Base-by-base conservation (phyloP, 169 alveolate genomes). In the Babesia sp. region DNA sequence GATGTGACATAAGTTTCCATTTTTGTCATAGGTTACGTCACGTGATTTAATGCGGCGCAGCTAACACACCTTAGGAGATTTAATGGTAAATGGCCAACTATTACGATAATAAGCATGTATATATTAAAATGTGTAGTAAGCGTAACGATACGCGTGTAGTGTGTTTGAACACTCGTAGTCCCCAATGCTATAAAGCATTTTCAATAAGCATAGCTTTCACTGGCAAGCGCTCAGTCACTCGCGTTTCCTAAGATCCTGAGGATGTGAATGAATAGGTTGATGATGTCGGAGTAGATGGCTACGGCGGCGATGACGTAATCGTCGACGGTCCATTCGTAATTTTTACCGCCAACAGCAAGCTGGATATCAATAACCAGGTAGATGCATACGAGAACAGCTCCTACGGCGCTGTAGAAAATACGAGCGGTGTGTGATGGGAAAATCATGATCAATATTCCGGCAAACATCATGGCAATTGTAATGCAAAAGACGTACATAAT, bases 251-350 rank as follows among this genome's bases (percentile, higher is more conserved):
- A 69, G 36, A 91, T 54, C 24, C 90, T 73, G 18, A 90, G 68
- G 36, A 94, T 78, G 58, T 92, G 70, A 61, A 93, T 78, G 87
- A 93, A 95, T 24, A 95, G 55, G 55, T 77, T 79, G 58, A 95
- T 79, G 69, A 96, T 91, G 84, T 96, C 98, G 68, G 92, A 75
- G 87, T 94, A 96, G 45, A 96, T 90, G 46, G 92, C 68, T 55
- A 93, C 69, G 0, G 98, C 92, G 39, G 97, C 98, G 39, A 94
- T 85, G 63, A 92, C 91, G 76, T 96, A 96, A 71, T 96, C 98
- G 70, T 96, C 98, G n/a, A 93, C 79, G 22, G 95, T 61, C 77
- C 90, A 94, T 75, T 94, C 94, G 78, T 90, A 81, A 60, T 84
- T 90, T 57, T 90, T 90, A 60, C 92, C 94, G 24, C 97, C 97